These are phyloP conservation scores for Talaromyces rugulosus DNA, from an alignment of 2,329 filamentous ascomycete genomes.

Conservation along the genomic window DNA sequence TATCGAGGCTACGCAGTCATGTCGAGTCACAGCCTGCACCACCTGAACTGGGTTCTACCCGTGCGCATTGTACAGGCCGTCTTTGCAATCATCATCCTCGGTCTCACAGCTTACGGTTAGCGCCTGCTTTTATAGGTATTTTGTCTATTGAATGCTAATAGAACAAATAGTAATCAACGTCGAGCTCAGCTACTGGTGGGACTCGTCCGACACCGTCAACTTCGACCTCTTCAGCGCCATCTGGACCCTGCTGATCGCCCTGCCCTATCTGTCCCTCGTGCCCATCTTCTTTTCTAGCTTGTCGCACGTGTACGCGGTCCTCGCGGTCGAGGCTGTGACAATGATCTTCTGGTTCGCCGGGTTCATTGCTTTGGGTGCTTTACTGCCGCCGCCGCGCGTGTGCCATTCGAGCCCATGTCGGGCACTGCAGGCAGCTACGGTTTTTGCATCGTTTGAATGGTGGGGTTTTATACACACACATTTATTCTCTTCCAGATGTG, in stretches of 20 bases:
- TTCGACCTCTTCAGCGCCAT: conserved; percentile 77
- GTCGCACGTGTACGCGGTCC: conserved; percentile 62
- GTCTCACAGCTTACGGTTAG: conserved; percentile 66
- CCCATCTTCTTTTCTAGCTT: conserved; percentile 59
- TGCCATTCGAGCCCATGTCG: conserved; percentile 54
- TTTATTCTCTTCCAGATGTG: too few species aligned
- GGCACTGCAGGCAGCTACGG: conserved; percentile 51
- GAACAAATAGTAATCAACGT: conserved; percentile 51
- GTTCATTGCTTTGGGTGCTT: conserved; percentile 70
- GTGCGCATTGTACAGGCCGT: conserved; percentile 64
- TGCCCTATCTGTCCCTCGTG: conserved; percentile 65
- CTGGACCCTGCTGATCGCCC: conserved; percentile 67
- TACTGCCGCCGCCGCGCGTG: conserved; percentile 33
- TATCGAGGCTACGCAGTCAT: neutral
- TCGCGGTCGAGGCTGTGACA: conserved; percentile 66
- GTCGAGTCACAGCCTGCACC: conserved; percentile 9
- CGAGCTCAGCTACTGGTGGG: conserved; percentile 39
- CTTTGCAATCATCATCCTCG: conserved; percentile 70
- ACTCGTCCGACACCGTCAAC: conserved; percentile 57
- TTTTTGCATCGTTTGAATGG: conserved; percentile 48
- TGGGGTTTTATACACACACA: conserved; percentile 22
- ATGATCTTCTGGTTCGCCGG: conserved; percentile 89
- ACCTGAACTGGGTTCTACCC: conserved; percentile 31
- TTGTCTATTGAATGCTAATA: neutral
- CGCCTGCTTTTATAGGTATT: neutral